These are phyloP conservation scores for Geotrichum histeridarum DNA, from an alignment of 1,139 yeast species.

Conservation along the genomic window DNA sequence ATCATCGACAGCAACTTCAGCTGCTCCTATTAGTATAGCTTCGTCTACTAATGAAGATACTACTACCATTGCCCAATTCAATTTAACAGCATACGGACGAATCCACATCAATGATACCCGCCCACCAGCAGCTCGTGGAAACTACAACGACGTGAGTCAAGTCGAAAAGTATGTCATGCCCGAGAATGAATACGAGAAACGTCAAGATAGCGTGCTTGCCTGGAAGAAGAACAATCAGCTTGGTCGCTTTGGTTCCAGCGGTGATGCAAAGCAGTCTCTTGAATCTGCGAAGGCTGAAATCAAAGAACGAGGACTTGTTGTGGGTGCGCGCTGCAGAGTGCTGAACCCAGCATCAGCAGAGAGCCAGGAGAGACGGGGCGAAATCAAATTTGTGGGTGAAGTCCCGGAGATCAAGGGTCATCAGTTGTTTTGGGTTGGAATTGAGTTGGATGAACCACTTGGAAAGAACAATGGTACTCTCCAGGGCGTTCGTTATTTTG, in stretches of 20 bases:
- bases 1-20: conserved; percentile 40
- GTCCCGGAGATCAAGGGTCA: conserved; percentile 50
- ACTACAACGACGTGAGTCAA: conserved; percentile 36
- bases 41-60: conserved; percentile 27
- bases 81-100: conserved; percentile 33
- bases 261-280: conserved; percentile 26
- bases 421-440: conserved; percentile 60
- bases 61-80: conserved; percentile 22
- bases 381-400: conserved; percentile 60
- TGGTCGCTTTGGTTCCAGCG: conserved; percentile 67
- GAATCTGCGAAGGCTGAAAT: conserved; percentile 25
- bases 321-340: conserved; percentile 39
- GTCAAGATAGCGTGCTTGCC: conserved; percentile 58
- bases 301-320: conserved; percentile 36
- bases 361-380: conserved; percentile 54
- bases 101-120: conserved; percentile 38
- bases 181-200: conserved; percentile 61
- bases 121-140: conserved; percentile 35
- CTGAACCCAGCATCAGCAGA: conserved; percentile 36
- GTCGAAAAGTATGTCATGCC: conserved; percentile 50
- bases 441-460: conserved; percentile 54
- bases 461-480: conserved; percentile 84
- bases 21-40: conserved; percentile 31
- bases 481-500: conserved; percentile 59
- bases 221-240: conserved; percentile 68